Percentiles rank a stretch among this genome's conserved stretches.
phyloP scores from a whole-genome alignment of 208 protist species.

The Acanthamoeba triangularis region DNA sequence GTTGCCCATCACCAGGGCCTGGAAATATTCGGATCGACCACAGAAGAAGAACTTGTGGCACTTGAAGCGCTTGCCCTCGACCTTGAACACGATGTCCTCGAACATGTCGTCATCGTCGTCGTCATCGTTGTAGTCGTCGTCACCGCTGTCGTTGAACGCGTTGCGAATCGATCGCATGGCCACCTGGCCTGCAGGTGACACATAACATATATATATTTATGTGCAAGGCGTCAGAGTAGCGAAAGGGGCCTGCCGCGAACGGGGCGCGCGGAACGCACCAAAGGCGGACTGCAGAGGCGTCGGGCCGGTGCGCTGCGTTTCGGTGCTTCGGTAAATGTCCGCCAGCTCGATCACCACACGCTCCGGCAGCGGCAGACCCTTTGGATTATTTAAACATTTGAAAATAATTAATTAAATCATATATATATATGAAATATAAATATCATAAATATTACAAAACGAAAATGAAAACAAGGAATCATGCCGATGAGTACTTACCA shows the following conservation, averaged over 20 bases:
- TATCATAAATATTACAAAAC: no score
- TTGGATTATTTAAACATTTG: no score
- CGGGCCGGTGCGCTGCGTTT: neutral
- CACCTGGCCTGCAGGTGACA: neutral
- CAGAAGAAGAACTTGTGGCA: conserved; percentile 68
- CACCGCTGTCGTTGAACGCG: neutral
- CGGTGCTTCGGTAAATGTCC: neutral
- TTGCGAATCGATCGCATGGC: conserved; percentile 38
- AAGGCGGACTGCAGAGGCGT: conserved; percentile 27
- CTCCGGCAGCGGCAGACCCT: conserved; percentile 23
- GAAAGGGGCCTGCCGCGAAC: no score
- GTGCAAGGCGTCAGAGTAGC: no score
- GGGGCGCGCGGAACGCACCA: neutral
- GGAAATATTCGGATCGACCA: conserved; percentile 38
- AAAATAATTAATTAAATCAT: neutral
- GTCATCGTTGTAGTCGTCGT: neutral
- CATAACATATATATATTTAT: neutral
- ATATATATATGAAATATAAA: neutral
- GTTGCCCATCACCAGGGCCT: conserved; percentile 14
- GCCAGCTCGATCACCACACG: conserved; percentile 30
- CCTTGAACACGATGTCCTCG: conserved; percentile 27
- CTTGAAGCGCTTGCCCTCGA: neutral
- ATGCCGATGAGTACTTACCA: neutral
- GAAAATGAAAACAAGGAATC: no score
- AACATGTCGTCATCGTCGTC: conserved; percentile 30